Conservation (phyloP, 768 basidiomycete species). For the Amanita exitialis region DNA sequence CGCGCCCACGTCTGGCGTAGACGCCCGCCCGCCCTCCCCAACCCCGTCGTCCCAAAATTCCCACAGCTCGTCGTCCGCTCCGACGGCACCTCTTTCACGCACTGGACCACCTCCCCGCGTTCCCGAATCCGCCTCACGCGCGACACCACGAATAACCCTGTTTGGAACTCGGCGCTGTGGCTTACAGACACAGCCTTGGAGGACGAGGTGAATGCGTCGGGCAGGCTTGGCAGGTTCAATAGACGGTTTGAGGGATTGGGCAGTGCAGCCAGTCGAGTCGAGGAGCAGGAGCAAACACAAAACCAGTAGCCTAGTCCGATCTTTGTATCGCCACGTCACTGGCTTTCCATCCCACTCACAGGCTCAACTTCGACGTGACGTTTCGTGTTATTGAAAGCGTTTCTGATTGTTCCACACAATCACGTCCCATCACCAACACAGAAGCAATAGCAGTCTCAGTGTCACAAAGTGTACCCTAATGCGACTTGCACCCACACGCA, state of each 20-base stretch:
- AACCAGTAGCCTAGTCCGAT: no score
- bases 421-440: no score
- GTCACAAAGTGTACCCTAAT: no score
- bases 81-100: slow-evolving; percentile 81
- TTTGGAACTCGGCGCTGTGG: slow-evolving; percentile 67
- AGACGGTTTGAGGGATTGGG: slow-evolving; percentile 53
- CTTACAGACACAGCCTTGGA: slow-evolving; percentile 42
- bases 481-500: no score
- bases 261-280: slow-evolving; percentile 20
- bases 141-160: slow-evolving; percentile 81
- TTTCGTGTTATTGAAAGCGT: no score
- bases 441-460: no score
- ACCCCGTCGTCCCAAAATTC: slow-evolving; percentile 79
- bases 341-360: no score
- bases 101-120: slow-evolving; percentile 84
- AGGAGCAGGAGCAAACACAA: slow-evolving; percentile 20
- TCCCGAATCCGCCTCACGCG: slow-evolving; percentile 69
- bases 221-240: slow-evolving; percentile 75
- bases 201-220: slow-evolving; percentile 64
- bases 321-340: no score
- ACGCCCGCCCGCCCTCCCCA: slow-evolving; percentile 57
- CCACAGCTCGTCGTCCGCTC: slow-evolving; percentile 79
- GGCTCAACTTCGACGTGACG: no score
- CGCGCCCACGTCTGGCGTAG: slow-evolving; percentile 77
- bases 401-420: no score